Evolutionary conservation across 805 yeast species (phyloP), one percentile per base, ranked within the genome.

Genomic region (Ogataea nitratoaversa): DNA sequence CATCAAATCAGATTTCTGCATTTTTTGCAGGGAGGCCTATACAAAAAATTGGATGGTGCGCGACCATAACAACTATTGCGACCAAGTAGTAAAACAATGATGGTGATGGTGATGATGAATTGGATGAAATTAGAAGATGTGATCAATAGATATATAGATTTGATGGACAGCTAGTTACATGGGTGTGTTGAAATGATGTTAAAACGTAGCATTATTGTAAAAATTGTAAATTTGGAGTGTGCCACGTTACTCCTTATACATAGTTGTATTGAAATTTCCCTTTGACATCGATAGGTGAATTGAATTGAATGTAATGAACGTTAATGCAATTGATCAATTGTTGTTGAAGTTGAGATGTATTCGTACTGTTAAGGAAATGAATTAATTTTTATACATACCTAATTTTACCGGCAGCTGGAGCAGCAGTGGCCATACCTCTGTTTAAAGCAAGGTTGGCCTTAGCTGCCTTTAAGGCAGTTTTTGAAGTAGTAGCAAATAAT

Each of bases 391-490:
- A 11, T 22, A 82, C 90, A 68, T 80, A 83, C 90, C 86, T 86
- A 63, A 88, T 88, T 69, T 84, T 83, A 79, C 96, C 96, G 62
- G 70, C 68, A 44, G 73, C 65, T 61, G 84, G 78, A 56, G 88
- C 82, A 63, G 87, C 84, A 60, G 88, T 74, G 56, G 90, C 89
- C 69, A 82, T 72, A 68, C 80, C 78, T 71, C 87, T 82, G 74
- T 70, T 72, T 71, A 83, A 79, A 67, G 82, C 75, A 63, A 71
- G 60, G 75, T 82, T 82, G 67, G 89, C 87, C 76, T 80, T 84
- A 62, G 89, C 95, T 59, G 91, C 90, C 70, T 81, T 79, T 71
- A 84, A 79, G 62, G 95, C 95, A 65, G 84, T 76, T 72, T 89
- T 88, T 59, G 95, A 79, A 63, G 79, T 60, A 59, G 79, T 69